Evolutionary conservation across 2,329 filamentous ascomycete species (phyloP).

Genomic region (Fusarium redolens): DNA sequence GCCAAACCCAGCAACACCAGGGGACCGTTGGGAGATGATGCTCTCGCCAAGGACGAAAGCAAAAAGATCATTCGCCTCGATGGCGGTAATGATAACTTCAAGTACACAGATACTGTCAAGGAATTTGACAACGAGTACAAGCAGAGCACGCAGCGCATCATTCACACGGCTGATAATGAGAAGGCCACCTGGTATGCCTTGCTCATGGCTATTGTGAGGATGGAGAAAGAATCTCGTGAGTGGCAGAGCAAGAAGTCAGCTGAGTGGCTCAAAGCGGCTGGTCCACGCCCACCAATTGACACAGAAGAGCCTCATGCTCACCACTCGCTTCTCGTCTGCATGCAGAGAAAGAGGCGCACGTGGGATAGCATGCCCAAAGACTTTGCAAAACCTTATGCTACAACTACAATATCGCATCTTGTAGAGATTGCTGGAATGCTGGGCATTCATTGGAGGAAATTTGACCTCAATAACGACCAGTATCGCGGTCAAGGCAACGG

Average conservation of each 20-base stretch:
- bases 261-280: slow-evolving; percentile 25
- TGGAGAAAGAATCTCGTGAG: slow-evolving; percentile 39
- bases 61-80: slow-evolving; percentile 35
- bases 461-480: slow-evolving; percentile 51
- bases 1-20: slow-evolving; percentile 50
- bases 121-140: slow-evolving; percentile 32
- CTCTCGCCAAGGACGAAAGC: slow-evolving; percentile 12
- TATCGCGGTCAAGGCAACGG: slow-evolving; percentile 53
- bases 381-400: slow-evolving; percentile 48
- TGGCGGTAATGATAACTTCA: slow-evolving; percentile 18
- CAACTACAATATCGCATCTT: slow-evolving; percentile 51
- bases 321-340: slow-evolving; percentile 34
- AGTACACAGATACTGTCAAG: slow-evolving; percentile 30
- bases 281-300: slow-evolving; percentile 12
- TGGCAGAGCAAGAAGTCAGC: slow-evolving; percentile 32
- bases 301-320: slow-evolving; percentile 1
- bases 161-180: slow-evolving; percentile 38
- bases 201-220: slow-evolving; percentile 33
- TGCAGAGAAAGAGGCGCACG: slow-evolving; percentile 38
- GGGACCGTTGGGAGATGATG: slow-evolving; percentile 43
- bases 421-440: slow-evolving; percentile 52
- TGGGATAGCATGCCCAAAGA: slow-evolving; percentile 42
- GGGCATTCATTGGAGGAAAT: slow-evolving; percentile 56
- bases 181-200: slow-evolving; percentile 38
- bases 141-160: slow-evolving; percentile 31